A percentile compares a stretch with the other conserved stretches of the same genome.
phyloP scores from a whole-genome alignment of 2,329 filamentous ascomycete species.

The Xylariales sp. region DNA sequence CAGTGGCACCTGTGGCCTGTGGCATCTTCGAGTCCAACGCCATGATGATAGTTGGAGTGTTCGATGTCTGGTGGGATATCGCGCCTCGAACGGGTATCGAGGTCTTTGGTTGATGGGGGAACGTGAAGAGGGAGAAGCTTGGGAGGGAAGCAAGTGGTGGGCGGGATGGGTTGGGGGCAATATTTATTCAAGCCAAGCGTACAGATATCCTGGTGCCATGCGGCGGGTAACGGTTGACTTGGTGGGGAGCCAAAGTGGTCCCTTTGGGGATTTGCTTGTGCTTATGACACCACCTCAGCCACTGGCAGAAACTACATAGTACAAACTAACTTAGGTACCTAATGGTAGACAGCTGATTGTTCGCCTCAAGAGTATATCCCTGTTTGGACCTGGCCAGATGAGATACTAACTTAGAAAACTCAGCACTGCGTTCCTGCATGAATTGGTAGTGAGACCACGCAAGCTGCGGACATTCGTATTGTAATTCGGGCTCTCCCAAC shows the following conservation, averaged over 20 bases:
- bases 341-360: too few species aligned
- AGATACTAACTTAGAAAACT: too few species aligned
- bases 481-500: too few species aligned
- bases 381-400: background rate
- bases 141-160: constrained; percentile 1
- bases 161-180: constrained; percentile 5
- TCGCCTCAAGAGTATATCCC: constrained; percentile 7
- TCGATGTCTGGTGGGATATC: background rate
- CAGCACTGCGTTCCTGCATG: too few species aligned
- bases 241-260: too few species aligned
- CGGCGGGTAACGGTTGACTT: constrained; percentile 5
- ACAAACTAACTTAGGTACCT: too few species aligned
- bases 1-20: constrained; percentile 35
- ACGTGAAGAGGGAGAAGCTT: background rate
- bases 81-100: constrained; percentile 4
- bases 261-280: too few species aligned
- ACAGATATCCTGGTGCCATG: background rate
- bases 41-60: background rate
- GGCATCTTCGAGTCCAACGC: constrained; percentile 33
- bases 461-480: too few species aligned
- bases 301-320: too few species aligned
- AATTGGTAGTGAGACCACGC: too few species aligned
- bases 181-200: constrained; percentile 6
- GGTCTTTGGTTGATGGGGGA: constrained; percentile 4
- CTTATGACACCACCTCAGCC: too few species aligned